Evolutionary conservation across 2,329 filamentous ascomycete genomes (phyloP).

Genomic region (Fusarium longipes): DNA sequence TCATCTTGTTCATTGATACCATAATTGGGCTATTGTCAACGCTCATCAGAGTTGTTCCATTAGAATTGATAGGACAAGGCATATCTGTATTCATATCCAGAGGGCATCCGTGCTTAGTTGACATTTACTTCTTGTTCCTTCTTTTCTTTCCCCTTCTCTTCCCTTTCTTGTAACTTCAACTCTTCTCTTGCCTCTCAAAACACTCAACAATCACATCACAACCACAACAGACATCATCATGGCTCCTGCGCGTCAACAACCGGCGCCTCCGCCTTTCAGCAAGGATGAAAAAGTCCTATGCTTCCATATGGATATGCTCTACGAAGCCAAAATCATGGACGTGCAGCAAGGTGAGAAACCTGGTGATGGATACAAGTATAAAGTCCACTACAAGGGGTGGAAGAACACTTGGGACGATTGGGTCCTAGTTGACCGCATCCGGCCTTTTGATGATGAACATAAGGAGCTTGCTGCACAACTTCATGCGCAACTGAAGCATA

Average conservation of each 20-base stretch:
- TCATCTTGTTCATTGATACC: constrained; percentile 20
- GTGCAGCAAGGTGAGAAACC: constrained; percentile 75
- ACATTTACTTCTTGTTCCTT: constrained; percentile 1
- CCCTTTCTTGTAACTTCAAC: constrained; percentile 21
- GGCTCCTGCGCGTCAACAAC: constrained; percentile 58
- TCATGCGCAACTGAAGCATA: constrained; percentile 73
- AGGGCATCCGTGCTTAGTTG: not conserved
- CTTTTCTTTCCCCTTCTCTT: constrained; percentile 1
- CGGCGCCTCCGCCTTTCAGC: constrained; percentile 61
- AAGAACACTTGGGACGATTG: constrained; percentile 99
- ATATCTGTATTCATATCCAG: not conserved
- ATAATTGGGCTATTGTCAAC: constrained; percentile 20
- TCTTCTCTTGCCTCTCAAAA: constrained; percentile 22
- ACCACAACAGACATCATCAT: constrained; percentile 43
- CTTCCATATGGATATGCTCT: constrained; percentile 96
- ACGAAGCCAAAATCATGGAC: constrained; percentile 96
- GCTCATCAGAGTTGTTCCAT: constrained; percentile 3
- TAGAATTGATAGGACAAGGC: not conserved
- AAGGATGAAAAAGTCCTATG: constrained; percentile 96
- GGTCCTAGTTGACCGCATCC: constrained; percentile 92
- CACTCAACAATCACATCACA: constrained; percentile 28
- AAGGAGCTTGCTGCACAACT: constrained; percentile 85
- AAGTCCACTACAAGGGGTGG: constrained; percentile 99
- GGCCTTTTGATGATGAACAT: constrained; percentile 95
- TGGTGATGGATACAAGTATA: constrained; percentile 81